A percentile compares a stretch with the other conserved stretches of the same genome.
phyloP scores from a whole-genome alignment of 352 stramenopile species.

The Phytophthora quininea region DNA sequence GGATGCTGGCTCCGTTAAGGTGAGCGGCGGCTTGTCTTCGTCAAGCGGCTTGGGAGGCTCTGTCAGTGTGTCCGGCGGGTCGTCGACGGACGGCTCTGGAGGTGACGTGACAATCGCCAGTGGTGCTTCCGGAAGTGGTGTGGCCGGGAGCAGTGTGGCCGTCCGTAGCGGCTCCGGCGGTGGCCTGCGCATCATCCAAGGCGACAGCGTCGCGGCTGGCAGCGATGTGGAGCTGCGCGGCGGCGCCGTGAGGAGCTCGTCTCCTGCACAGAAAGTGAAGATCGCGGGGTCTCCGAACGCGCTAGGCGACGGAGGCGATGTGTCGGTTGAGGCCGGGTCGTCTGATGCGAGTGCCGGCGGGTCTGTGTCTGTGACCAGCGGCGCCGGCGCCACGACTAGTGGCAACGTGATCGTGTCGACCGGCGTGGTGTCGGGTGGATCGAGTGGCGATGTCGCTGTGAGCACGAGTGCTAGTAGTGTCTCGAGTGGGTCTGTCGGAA shows the following conservation, averaged over 20 bases:
- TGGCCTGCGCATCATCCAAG: conserved; percentile 26
- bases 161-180: conserved; percentile 30
- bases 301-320: conserved; percentile 29
- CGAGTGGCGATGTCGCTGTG: conserved; percentile 21
- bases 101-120: conserved; percentile 22
- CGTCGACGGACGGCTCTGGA: conserved; percentile 12
- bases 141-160: conserved; percentile 21
- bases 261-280: conserved; percentile 25
- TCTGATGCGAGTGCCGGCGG: conserved; percentile 19
- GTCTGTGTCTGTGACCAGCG: conserved; percentile 24
- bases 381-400: conserved; percentile 20
- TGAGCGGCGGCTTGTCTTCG: conserved; percentile 14
- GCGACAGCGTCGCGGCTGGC: conserved; percentile 23
- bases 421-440: conserved; percentile 17
- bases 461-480: conserved; percentile 22
- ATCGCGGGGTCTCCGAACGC: conserved; percentile 30
- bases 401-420: conserved; percentile 23
- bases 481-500: conserved; percentile 27
- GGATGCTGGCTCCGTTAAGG: background rate
- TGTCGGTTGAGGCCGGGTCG: conserved; percentile 31
- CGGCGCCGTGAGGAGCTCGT: conserved; percentile 18
- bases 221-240: conserved; percentile 33
- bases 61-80: conserved; percentile 27
- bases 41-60: conserved; percentile 12
- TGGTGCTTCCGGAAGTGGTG: conserved; percentile 26